Conservation (phyloP, 2,329 filamentous ascomycete species). For the Fusarium annulatum region DNA sequence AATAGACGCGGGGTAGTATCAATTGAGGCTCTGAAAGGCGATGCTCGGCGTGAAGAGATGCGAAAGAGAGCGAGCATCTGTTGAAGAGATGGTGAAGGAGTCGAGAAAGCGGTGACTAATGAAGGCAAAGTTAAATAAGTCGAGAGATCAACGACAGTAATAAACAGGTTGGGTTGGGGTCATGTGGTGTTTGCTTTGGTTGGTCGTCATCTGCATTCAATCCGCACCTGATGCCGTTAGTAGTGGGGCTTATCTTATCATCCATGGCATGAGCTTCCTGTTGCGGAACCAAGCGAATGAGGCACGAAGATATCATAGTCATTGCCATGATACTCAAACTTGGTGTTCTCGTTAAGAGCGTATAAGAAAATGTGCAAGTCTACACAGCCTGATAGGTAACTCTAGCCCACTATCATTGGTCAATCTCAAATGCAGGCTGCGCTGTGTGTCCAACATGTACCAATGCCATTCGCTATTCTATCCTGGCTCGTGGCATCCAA, state of each 20-base stretch:
- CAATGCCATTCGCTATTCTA: background rate
- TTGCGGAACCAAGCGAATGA: constrained; percentile 2
- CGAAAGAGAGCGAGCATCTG: constrained; percentile 39
- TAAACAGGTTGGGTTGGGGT: constrained; percentile 25
- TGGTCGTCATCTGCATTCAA: constrained; percentile 12
- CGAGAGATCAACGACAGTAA: constrained; percentile 10
- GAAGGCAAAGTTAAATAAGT: background rate
- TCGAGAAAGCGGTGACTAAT: constrained; percentile 18
- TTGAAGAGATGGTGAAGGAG: constrained; percentile 10
- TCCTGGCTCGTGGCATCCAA: background rate
- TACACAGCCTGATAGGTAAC: background rate
- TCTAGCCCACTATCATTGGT: background rate
- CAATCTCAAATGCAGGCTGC: background rate
- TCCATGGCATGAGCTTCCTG: background rate
- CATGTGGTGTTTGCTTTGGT: constrained; percentile 25
- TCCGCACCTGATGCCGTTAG: background rate
- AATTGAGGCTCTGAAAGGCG: constrained; percentile 21
- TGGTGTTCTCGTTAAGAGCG: background rate
- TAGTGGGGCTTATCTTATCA: constrained; percentile 38
- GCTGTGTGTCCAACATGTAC: background rate
- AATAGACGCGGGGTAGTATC: constrained; percentile 6
- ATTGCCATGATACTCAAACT: background rate
- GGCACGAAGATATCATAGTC: background rate
- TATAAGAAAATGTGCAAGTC: background rate
- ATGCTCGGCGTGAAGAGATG: constrained; percentile 25